A percentile compares a stretch with the other conserved stretches of the same genome.
Conservation (phyloP, 225 moss, liverwort and hornwort genomes). For the Thuidium tamariscinum region DNA sequence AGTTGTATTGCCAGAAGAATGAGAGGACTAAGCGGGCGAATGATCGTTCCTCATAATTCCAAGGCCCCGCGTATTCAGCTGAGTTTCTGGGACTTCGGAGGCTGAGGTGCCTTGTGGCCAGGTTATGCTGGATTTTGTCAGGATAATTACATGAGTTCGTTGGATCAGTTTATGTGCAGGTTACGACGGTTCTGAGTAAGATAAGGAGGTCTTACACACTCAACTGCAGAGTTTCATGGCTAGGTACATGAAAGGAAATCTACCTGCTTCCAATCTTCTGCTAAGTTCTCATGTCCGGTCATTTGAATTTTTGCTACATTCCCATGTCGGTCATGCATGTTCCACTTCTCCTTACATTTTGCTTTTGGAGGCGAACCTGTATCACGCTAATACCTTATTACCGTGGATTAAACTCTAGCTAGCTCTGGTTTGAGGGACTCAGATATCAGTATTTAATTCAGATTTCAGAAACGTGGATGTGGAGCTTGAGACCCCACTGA, state of each 20-base stretch:
- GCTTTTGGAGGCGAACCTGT: not conserved
- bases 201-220: not conserved
- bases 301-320: not conserved
- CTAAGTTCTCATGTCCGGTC: not conserved
- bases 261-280: not conserved
- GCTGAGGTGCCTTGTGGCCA: not conserved
- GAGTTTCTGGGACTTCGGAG: not conserved
- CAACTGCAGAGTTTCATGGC: not conserved
- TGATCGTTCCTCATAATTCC: not conserved
- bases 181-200: not conserved
- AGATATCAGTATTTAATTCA: not conserved
- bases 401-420: too few species aligned
- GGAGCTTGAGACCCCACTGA: not conserved
- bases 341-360: not conserved
- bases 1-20: not conserved
- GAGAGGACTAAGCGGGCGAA: not conserved
- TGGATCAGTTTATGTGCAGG: not conserved
- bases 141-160: not conserved
- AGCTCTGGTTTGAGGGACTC: not conserved
- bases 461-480: not conserved
- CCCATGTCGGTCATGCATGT: not conserved
- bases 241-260: not conserved
- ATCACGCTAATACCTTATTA: not conserved
- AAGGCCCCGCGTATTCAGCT: not conserved
- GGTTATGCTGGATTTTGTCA: conserved; percentile 1